phyloP scores from a whole-genome alignment of 345 rosid species.

The Salix koriyanagi region DNA sequence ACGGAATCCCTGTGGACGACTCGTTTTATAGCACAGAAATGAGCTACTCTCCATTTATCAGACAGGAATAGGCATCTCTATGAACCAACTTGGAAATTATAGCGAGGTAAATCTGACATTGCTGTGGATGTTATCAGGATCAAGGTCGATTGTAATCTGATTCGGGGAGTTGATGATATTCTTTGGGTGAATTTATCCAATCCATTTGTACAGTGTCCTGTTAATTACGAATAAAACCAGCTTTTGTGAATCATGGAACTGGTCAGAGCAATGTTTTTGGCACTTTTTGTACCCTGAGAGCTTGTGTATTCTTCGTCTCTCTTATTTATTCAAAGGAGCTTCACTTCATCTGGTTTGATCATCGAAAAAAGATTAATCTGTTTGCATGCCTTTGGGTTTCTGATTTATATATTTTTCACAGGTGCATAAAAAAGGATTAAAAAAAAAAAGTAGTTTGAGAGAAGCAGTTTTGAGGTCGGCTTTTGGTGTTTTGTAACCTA shows the following conservation, averaged over 20 bases:
- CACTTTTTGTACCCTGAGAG: background rate
- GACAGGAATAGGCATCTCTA: slow-evolving; percentile 22
- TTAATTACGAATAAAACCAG: background rate
- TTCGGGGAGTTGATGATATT: background rate
- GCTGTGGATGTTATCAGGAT: background rate
- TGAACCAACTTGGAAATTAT: background rate
- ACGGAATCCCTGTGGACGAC: slow-evolving; percentile 36
- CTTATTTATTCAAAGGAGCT: background rate
- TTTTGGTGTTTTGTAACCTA: no score
- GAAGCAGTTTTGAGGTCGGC: no score
- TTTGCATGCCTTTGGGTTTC: background rate
- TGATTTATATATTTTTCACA: no score
- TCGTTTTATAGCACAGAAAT: slow-evolving; percentile 48
- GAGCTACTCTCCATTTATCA: slow-evolving; percentile 41
- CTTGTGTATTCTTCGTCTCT: background rate
- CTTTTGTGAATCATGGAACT: background rate
- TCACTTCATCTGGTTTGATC: background rate
- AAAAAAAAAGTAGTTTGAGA: no score
- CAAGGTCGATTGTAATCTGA: background rate
- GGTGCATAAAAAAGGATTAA: no score
- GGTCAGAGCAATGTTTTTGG: background rate
- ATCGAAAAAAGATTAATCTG: no score
- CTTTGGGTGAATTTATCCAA: background rate
- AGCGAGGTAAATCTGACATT: background rate
- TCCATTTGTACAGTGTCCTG: background rate